These are phyloP conservation scores for Microsporum audouinii DNA, from an alignment of 2,329 filamentous ascomycete species.

Conservation along the genomic window DNA sequence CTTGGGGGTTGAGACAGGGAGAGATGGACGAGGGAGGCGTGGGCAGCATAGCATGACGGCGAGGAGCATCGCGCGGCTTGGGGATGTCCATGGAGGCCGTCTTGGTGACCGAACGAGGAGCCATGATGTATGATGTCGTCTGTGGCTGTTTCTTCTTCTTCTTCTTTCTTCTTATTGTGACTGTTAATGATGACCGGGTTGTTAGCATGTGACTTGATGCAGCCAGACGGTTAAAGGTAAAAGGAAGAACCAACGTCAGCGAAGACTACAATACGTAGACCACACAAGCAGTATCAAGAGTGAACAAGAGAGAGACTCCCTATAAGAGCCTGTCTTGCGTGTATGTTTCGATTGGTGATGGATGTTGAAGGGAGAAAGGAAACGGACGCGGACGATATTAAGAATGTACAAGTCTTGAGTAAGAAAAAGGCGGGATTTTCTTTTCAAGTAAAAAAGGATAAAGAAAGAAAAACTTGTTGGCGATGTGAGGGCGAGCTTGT, in stretches of 20 bases:
- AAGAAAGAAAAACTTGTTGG: not conserved
- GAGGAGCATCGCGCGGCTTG: constrained; percentile 30
- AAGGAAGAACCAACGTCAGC: constrained; percentile 11
- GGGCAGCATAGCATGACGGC: constrained; percentile 46
- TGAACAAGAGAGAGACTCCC: not conserved
- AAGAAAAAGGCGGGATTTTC: no score
- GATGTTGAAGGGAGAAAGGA: not conserved
- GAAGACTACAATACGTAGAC: constrained; percentile 11
- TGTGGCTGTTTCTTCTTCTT: not conserved
- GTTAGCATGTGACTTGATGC: not conserved
- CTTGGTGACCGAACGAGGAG: constrained; percentile 35
- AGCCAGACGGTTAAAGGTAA: not conserved
- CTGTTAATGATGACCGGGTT: not conserved
- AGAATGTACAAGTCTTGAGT: no score
- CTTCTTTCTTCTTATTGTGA: not conserved
- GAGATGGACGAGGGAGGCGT: constrained; percentile 95
- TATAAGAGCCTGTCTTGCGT: not conserved
- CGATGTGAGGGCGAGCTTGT: no score
- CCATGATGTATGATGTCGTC: constrained; percentile 28
- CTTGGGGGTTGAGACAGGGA: constrained; percentile 70
- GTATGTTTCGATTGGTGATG: not conserved
- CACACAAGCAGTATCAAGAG: not conserved
- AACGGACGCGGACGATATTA: no score
- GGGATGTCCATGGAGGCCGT: constrained; percentile 41
- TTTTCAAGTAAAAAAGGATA: not conserved